phyloP scores from a whole-genome alignment of 2,329 filamentous ascomycete species.

The Macrophomina pseudophaseolina region DNA sequence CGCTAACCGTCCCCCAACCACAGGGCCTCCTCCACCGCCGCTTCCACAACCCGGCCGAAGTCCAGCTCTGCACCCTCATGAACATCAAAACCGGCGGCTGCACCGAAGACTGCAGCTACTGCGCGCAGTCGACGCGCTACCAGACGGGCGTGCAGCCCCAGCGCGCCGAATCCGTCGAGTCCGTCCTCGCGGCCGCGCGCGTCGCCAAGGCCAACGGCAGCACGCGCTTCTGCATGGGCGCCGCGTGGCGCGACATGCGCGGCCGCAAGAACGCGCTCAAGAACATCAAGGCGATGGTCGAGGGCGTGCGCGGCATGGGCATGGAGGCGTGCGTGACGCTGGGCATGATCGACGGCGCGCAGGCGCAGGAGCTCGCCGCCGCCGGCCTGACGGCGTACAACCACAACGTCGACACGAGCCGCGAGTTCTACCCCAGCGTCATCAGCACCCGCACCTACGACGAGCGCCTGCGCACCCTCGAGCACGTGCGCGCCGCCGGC shows the following conservation, averaged over 20 bases:
- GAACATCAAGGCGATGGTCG: slow-evolving; percentile 86
- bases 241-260: slow-evolving; percentile 92
- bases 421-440: slow-evolving; percentile 85
- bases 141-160: slow-evolving; percentile 77
- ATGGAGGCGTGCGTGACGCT: slow-evolving; percentile 95
- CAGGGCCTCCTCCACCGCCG: slow-evolving; percentile 79
- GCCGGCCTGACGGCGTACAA: slow-evolving; percentile 91
- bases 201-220: slow-evolving; percentile 82
- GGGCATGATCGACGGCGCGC: slow-evolving; percentile 83
- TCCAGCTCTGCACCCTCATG: slow-evolving; percentile 94
- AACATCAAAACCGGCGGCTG: slow-evolving; percentile 96
- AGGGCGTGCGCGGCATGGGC: slow-evolving; percentile 76
- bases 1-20: neutral
- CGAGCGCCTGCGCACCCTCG: slow-evolving; percentile 79
- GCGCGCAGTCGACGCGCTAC: slow-evolving; percentile 85
- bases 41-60: slow-evolving; percentile 81
- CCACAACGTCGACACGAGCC: slow-evolving; percentile 89
- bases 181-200: slow-evolving; percentile 77
- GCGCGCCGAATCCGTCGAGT: slow-evolving; percentile 78
- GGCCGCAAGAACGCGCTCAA: slow-evolving; percentile 82
- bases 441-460: slow-evolving; percentile 89
- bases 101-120: slow-evolving; percentile 92
- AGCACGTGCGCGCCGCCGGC: slow-evolving; percentile 81
- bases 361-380: slow-evolving; percentile 81
- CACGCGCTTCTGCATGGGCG: slow-evolving; percentile 94